Base-by-base conservation (phyloP, 2,329 filamentous ascomycete species). In the Nemania diffusa region DNA sequence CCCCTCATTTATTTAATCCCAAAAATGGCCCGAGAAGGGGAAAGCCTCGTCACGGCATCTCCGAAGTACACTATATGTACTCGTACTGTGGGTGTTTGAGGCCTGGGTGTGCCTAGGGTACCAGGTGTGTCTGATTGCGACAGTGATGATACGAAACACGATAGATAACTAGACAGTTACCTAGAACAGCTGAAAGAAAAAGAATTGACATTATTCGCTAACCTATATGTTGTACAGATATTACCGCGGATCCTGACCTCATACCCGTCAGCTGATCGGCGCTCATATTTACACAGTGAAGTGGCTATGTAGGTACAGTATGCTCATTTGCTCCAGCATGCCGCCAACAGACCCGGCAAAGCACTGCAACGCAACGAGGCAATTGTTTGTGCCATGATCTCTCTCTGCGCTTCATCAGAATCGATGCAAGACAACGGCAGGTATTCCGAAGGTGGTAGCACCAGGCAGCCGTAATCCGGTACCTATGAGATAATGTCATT, bases 191-290 rank as follows among this genome's bases (percentile, higher is more conserved):
- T 46, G 40, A 24, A 24, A 52, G 13, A 26, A 29, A 27, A 29
- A 27, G 42, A 46, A 44, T 17, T 15, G 15, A 5, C 6, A 17
- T 44, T 44, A 6, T 8, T 20, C 4, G 6, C 6, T 5, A 13
- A 8, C 4, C 15, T 27, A 29, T 44, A 46, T 44, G 32, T 46
- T 34, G 50, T 40, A 32, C 40, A 34, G 24, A 50, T 57, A 50
- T 50, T 42, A 34, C 17, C 17, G 20, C 15, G 8, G 32, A 52
- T 29, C 9, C 26, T 57, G n/a, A 20, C 20, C 3, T 17, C 11
- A 27, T 8, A 11, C 51, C 26, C 26, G 53, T 66, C 64, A 67
- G 59, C 59, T 56, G 64, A 67, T 67, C 64, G 59, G 52, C 64
- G 32, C 24, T 51, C 24, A 37, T 27, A 56, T 51, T 22, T 24